Evolutionary conservation across 768 basidiomycete genomes (phyloP).

Genomic region (Dacryopinax primogenitus): DNA sequence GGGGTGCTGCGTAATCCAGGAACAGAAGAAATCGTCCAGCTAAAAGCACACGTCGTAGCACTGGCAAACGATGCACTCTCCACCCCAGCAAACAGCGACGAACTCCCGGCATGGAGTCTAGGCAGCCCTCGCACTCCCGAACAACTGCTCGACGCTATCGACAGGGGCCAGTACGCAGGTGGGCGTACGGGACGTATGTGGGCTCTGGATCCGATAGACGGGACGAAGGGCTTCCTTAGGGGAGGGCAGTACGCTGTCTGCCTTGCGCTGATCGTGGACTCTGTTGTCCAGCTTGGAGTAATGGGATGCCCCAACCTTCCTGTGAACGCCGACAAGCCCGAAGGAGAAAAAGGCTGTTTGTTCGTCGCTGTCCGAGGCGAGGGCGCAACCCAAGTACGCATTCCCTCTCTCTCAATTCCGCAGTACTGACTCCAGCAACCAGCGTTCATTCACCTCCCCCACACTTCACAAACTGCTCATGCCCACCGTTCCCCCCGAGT

Average conservation of each 20-base stretch:
- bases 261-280: constrained; percentile 67
- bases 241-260: constrained; percentile 92
- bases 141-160: constrained; percentile 72
- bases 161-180: constrained; percentile 63
- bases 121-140: constrained; percentile 44
- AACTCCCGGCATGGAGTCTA: constrained; percentile 57
- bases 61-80: constrained; percentile 73
- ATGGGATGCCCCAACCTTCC: constrained; percentile 91
- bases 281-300: constrained; percentile 66
- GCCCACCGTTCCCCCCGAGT: constrained; percentile 35
- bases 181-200: constrained; percentile 67
- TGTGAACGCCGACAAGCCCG: constrained; percentile 38
- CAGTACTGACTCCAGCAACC: too few relatives aligned
- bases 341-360: constrained; percentile 58
- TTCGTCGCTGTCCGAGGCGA: constrained; percentile 81
- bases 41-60: constrained; percentile 56
- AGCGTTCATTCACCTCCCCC: constrained; percentile 44
- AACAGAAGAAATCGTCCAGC: constrained; percentile 30
- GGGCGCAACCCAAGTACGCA: constrained; percentile 57
- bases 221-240: constrained; percentile 84
- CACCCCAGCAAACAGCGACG: constrained; percentile 40
- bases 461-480: constrained; percentile 43
- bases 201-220: constrained; percentile 84
- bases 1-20: constrained; percentile 44
- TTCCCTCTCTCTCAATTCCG: constrained; percentile 4